Base-by-base conservation (phyloP, 768 basidiomycete genomes). In the Boletus rex-veris region DNA sequence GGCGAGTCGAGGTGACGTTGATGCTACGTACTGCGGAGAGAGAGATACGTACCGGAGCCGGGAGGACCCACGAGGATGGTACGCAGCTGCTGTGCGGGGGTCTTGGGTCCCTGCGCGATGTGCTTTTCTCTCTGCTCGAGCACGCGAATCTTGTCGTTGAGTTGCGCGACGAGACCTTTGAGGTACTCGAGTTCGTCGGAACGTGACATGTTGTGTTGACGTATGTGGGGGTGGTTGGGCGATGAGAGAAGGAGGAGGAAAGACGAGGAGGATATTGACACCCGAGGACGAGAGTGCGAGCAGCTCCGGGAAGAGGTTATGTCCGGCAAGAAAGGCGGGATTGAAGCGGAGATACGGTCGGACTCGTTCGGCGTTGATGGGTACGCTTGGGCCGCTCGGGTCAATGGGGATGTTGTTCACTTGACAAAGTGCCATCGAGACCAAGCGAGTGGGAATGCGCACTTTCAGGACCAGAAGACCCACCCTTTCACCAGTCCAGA, bases 41-140 rank as follows among this genome's bases (percentile, higher is more conserved):
- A 2, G 21, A 1, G 28, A 3, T n/a, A 73, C 86, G 59, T 62
- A 96, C 96, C 96, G 66, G 97, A 92, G 63, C 97, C 97, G 41
- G 97, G 97, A 55, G 97, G 97, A 50, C 97, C 97, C 61, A 99
- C 77, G 63, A 99, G 80, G 63, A 99, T 92, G 61, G 96, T 86
- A 45, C 96, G 81, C 56, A 91, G 84, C 75, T 92, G 90, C 64
- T 83, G 80, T 21, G 82, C 84, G 48, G 90, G 89, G 28, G 85
- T 80, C 67, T 77, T 75, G n/a, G 76, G 68, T 16, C 68, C 53
- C 28, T 71, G 63, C 19, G 67, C 67, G 11, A 73, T 71, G 8
- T 69, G 66, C 71, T 86, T 88, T 46, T 80, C 76, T 69, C 82
- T 84, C 15, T 74, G 70, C 79, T 98, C 96, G 56, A 98, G 79